Conservation (phyloP, 192 early-diverging fungal species). For the Gigaspora rosea region DNA sequence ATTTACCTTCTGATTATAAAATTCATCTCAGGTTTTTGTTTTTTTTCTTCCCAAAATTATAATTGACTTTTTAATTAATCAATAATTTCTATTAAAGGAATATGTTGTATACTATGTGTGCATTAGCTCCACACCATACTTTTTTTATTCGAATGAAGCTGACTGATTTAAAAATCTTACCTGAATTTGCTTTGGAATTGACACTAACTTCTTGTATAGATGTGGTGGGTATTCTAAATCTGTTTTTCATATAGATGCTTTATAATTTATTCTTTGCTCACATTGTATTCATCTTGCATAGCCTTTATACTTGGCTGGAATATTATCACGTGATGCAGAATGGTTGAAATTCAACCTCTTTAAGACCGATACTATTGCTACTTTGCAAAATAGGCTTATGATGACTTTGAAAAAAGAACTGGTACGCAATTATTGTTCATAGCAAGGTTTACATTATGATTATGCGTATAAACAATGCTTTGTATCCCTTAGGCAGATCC, state of each 20-base stretch:
- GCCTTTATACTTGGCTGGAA: neutral
- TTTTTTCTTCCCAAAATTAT: neutral
- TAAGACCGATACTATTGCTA: neutral
- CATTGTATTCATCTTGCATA: neutral
- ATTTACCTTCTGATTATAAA: no score
- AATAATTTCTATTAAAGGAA: slow-evolving; percentile 2
- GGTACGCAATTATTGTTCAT: neutral
- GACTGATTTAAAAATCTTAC: slow-evolving; percentile 21
- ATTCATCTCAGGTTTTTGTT: neutral
- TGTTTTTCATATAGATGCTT: neutral
- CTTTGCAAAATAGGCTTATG: neutral
- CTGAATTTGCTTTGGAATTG: slow-evolving; percentile 1
- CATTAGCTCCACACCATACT: neutral
- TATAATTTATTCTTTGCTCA: neutral
- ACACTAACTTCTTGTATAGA: slow-evolving; percentile 3
- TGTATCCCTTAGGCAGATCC: neutral
- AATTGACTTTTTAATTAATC: neutral
- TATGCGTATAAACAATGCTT: neutral
- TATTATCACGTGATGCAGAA: slow-evolving; percentile 2
- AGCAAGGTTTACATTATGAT: neutral
- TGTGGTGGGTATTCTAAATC: neutral
- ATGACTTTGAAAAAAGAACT: neutral
- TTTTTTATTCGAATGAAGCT: neutral
- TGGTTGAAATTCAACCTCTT: neutral
- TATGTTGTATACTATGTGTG: neutral